These are phyloP conservation scores for Cryptococcus depauperatus DNA, from an alignment of 1,284 basidiomycete genomes.

Conservation along the genomic window DNA sequence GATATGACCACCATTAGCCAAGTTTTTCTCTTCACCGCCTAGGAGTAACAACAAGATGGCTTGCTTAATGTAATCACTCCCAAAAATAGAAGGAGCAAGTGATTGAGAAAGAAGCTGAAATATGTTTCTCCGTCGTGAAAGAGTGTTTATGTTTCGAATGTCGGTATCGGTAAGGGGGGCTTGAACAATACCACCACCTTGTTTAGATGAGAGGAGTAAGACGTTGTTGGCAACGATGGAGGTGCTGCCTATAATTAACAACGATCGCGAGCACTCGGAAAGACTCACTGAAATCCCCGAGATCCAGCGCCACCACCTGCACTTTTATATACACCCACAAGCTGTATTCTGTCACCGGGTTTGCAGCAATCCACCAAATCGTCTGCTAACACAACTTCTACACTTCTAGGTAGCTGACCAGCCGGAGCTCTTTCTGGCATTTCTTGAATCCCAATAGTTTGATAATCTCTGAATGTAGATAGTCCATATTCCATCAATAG, in stretches of 20 bases:
- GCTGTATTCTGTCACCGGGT: slow-evolving; percentile 93
- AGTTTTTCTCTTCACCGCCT: slow-evolving; percentile 95
- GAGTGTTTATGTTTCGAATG: slow-evolving; percentile 93
- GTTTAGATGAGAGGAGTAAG: slow-evolving; percentile 92
- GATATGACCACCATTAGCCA: slow-evolving; percentile 95
- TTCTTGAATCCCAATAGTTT: slow-evolving; percentile 96
- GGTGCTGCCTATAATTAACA: slow-evolving; percentile 54
- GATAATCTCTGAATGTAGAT: slow-evolving; percentile 90
- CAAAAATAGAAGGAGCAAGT: slow-evolving; percentile 94
- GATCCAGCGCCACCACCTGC: slow-evolving; percentile 75
- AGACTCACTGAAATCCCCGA: slow-evolving; percentile 81
- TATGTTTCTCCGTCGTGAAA: slow-evolving; percentile 74
- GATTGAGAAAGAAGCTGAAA: slow-evolving; percentile 87
- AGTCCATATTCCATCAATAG: slow-evolving; percentile 90
- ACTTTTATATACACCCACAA: slow-evolving; percentile 92
- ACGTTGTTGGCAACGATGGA: slow-evolving; percentile 93
- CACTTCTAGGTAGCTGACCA: slow-evolving; percentile 89
- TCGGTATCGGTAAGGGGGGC: slow-evolving; percentile 87
- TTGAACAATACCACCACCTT: slow-evolving; percentile 91
- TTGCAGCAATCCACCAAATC: slow-evolving; percentile 97
- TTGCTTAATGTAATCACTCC: slow-evolving; percentile 91
- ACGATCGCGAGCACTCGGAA: not conserved
- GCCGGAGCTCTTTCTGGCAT: slow-evolving; percentile 99
- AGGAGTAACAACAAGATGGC: slow-evolving; percentile 87
- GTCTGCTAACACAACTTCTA: slow-evolving; percentile 92